A percentile compares a stretch with the other conserved stretches of the same genome.
Conservation (phyloP, 805 yeast species). For the Yarrowia yakushimensis region DNA sequence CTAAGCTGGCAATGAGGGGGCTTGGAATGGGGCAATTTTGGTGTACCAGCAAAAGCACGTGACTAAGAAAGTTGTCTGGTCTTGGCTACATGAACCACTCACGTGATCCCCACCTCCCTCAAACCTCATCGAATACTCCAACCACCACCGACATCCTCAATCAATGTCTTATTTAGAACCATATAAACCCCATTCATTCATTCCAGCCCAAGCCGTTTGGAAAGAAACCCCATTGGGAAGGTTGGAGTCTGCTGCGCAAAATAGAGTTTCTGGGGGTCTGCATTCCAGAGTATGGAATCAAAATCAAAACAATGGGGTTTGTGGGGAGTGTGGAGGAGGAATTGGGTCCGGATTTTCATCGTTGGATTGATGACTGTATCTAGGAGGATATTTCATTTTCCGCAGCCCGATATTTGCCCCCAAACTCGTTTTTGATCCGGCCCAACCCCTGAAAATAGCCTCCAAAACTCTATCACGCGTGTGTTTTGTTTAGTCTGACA, state of each 20-base stretch:
- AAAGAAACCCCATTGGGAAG: conserved; percentile 14
- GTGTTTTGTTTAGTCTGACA: conserved; percentile 12
- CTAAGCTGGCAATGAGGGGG: conserved; percentile 8
- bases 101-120: neutral
- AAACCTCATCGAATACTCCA: too few species aligned
- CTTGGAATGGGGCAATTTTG: too few species aligned
- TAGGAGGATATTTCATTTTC: too few species aligned
- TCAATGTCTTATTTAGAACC: too few species aligned
- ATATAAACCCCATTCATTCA: too few species aligned
- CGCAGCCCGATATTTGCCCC: neutral
- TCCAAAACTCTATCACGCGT: conserved; percentile 22
- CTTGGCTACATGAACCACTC: neutral
- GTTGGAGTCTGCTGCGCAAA: neutral
- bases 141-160: too few species aligned
- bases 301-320: neutral
- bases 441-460: conserved; percentile 21
- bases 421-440: neutral
- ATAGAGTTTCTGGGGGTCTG: neutral
- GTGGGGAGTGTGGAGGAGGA: neutral
- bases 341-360: neutral
- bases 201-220: conserved; percentile 7
- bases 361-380: too few species aligned
- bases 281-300: conserved; percentile 1
- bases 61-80: too few species aligned
- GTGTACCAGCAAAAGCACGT: too few species aligned